Evolutionary conservation across 192 early-diverging fungal species (phyloP).

Genomic region (Entomortierella parvispora): DNA sequence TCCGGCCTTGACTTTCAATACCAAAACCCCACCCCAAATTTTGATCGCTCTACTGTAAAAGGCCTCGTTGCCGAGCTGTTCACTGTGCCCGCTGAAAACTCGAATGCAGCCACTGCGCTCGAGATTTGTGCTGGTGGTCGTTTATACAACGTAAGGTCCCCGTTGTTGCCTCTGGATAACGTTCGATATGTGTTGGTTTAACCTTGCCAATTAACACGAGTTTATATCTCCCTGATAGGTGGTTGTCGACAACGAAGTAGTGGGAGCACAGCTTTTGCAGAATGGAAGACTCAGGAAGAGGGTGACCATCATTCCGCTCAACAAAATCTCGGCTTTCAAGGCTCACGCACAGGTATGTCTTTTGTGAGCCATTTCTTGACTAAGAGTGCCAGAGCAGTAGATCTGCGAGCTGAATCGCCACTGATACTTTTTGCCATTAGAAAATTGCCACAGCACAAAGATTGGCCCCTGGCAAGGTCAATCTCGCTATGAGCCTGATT

Average conservation of each 20-base stretch:
- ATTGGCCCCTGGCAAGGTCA: conserved; percentile 88
- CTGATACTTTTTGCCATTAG: conserved; percentile 44
- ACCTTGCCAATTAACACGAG: background rate
- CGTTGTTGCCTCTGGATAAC: background rate
- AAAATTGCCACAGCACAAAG: conserved; percentile 75
- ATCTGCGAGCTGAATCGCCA: background rate
- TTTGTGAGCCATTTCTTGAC: background rate
- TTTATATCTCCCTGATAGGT: conserved; percentile 57
- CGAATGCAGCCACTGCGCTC: conserved; percentile 78
- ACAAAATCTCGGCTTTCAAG: conserved; percentile 82
- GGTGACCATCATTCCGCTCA: conserved; percentile 95
- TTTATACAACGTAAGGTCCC: conserved; percentile 81
- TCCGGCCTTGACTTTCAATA: conserved; percentile 84
- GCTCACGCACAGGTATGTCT: conserved; percentile 59
- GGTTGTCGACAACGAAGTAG: conserved; percentile 89
- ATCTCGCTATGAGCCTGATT: conserved; percentile 88
- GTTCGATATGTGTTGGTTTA: background rate
- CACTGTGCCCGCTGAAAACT: conserved; percentile 73
- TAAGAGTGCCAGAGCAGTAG: background rate
- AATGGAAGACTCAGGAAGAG: conserved; percentile 80
- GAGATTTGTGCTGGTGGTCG: conserved; percentile 96
- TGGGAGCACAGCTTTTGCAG: conserved; percentile 84
- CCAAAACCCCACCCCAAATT: conserved; percentile 82
- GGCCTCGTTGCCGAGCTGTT: conserved; percentile 95
- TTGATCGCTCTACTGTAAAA: conserved; percentile 90